These are phyloP conservation scores for Ceratobasidium sp. DNA, from an alignment of 1,284 basidiomycete species.

Conservation along the genomic window DNA sequence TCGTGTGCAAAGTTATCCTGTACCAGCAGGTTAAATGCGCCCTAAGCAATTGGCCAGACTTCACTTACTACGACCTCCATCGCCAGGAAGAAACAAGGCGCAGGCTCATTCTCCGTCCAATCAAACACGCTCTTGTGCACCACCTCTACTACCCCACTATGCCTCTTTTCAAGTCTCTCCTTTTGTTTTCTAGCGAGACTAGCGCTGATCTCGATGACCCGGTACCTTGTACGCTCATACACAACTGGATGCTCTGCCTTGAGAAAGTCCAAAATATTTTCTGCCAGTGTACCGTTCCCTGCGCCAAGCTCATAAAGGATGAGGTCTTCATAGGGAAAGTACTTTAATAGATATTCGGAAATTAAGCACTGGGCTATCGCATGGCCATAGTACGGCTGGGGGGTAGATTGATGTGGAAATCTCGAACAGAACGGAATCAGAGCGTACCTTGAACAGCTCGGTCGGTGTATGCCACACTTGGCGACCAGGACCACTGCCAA, in stretches of 20 bases:
- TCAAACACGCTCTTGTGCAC: conserved; percentile 87
- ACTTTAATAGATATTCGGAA: conserved; percentile 90
- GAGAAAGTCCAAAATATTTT: conserved; percentile 86
- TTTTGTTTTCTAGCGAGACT: conserved; percentile 79
- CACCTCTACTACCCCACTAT: conserved; percentile 73
- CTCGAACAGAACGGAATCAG: conserved; percentile 18
- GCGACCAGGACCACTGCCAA: conserved; percentile 74
- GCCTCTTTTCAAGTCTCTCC: conserved; percentile 58
- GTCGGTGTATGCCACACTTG: conserved; percentile 99
- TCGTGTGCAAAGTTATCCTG: conserved; percentile 99
- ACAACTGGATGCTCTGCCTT: conserved; percentile 84
- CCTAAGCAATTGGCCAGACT: neutral
- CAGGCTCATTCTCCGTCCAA: conserved; percentile 77
- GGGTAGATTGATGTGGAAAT: conserved; percentile 29
- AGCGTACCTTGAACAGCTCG: conserved; percentile 90
- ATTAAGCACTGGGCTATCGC: conserved; percentile 89
- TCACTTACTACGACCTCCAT: conserved; percentile 89
- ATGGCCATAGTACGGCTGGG: conserved; percentile 91
- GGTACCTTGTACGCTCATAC: conserved; percentile 88
- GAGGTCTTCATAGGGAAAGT: conserved; percentile 95
- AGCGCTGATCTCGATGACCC: conserved; percentile 92
- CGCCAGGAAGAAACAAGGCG: conserved; percentile 92
- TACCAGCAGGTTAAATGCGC: conserved; percentile 15
- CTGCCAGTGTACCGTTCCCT: conserved; percentile 93
- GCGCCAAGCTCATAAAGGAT: conserved; percentile 97